Evolutionary conservation across 148 eudicot species (phyloP), one percentile per base, ranked within the genome.

Genomic region (Cornus controversa): DNA sequence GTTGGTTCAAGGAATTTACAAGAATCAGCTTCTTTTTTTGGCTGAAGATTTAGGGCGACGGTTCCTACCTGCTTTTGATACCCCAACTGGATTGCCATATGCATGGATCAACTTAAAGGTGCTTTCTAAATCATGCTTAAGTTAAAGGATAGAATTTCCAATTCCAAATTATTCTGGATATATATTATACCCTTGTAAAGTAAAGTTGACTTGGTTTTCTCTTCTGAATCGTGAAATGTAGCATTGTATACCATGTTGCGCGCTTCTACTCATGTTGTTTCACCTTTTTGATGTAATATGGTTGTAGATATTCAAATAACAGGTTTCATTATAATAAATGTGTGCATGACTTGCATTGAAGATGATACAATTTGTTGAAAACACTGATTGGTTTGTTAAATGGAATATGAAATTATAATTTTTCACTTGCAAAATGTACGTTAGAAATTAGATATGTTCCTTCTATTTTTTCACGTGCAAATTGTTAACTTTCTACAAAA

Each of bases 61-160:
- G 66, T 85, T 95, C 78, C 83, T 95, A 76, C 94, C 92, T 69
- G 99, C 99, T 70, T 95, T 91, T 83, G 84, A 84, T 80, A 91
- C 97, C 67, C 96, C 94, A 62, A 93, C 99, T 57, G 97, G 97
- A 71, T 77, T 95, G 82, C 99, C 99, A 66, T 95, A 93, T 86
- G 99, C 99, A 81, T 95, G 99, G 99, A 89, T 95, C 85, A 95
- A 95, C 83, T 85, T 95, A 71, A 95, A 93, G 99, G 99, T 95
- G 90, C 79, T 79, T 34, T 78, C 63, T 13, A 23, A 3, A 45
- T 50, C 37, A 47, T 50, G 71, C 75, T 24, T 58, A 57, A 47
- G 8, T 67, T 26, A 42, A 31, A 60, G 45, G 8, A 16, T 34
- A 26, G 28, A 22, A 24, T 57, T 7, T 0, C 34, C 37, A 22